These are phyloP conservation scores for Chernovozyma sophiae-reginae DNA, from an alignment of 1,139 yeast species.

Conservation along the genomic window DNA sequence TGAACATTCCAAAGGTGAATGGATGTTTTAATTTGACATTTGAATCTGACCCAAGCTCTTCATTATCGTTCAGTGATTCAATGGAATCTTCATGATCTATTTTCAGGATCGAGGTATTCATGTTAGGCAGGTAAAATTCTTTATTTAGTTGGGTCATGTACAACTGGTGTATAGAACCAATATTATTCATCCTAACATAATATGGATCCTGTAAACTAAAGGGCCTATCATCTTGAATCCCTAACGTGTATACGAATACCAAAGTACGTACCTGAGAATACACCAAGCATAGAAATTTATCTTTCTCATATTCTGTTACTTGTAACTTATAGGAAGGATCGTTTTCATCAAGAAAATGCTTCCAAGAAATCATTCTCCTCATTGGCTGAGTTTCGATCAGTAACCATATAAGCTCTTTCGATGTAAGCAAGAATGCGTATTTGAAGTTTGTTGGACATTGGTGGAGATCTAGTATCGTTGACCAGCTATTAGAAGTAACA, in stretches of 20 bases:
- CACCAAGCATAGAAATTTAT: conserved; percentile 27
- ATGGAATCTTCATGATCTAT: background rate
- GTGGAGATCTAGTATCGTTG: conserved; percentile 45
- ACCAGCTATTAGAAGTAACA: conserved; percentile 56
- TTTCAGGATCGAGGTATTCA: too few relatives aligned
- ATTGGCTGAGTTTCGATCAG: conserved; percentile 19
- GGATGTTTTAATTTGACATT: background rate
- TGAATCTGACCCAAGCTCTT: background rate
- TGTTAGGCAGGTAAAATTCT: conserved; percentile 8
- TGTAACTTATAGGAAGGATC: conserved; percentile 55
- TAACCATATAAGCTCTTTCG: conserved; percentile 57
- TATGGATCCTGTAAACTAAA: conserved; percentile 22
- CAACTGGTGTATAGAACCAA: conserved; percentile 9
- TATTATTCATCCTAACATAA: conserved; percentile 12
- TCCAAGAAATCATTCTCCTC: conserved; percentile 59
- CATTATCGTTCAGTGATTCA: background rate
- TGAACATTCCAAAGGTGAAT: conserved; percentile 17
- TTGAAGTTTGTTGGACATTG: conserved; percentile 10
- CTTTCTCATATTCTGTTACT: conserved; percentile 17
- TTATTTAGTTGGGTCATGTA: conserved; percentile 11
- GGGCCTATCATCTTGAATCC: conserved; percentile 33
- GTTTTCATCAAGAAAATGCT: conserved; percentile 51
- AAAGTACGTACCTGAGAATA: conserved; percentile 42
- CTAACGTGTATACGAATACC: conserved; percentile 42
- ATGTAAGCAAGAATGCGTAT: conserved; percentile 48